Evolutionary conservation across 2,329 filamentous ascomycete species (phyloP), one percentile per base, ranked within the genome.

Genomic region (Cucurbitaria berberidis): DNA sequence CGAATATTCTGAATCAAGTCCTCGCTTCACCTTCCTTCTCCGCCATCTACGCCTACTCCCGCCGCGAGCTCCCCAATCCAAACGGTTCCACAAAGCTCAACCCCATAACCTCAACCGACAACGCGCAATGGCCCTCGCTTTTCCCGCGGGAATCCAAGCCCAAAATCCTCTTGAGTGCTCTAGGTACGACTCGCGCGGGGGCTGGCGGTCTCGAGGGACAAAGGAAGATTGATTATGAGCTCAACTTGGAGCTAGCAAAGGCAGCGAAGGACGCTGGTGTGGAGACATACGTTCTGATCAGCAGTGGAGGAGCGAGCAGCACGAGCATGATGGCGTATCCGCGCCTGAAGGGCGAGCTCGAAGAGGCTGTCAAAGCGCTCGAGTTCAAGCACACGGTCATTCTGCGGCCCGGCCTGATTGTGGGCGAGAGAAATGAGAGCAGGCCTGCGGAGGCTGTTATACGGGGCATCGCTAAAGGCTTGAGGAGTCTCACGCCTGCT

Each of bases 291-390:
- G 89, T 97, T 19, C 86, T 96, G 59, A 82, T 96, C 50, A 92
- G 89, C 0, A 81, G 82, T 19, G 77, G 66, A 1, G 78, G 74
- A 45, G 80, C 78, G n/a, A 84, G 71, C 77, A 80, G 67, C 76
- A 82, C 36, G 1, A 51, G 49, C n/a, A 56, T 87, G 1, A 70
- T 88, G 5, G 73, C 79, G 0, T 90, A 89, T 55, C 22, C 75
- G 1, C 80, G 80, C 74, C 95, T 97, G 90, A 97, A 97, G 81
- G 86, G 85, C 21, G 90, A 95, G 64, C 85, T 96, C 35, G 93
- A 98, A 74, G 89, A 96, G 29, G 80, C 86, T 15, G 83, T 96
- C 54, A 84, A 85, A 71, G 84, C 77, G 36, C 76, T 93, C 3
- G 87, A 79, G 4, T 96, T 96, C 69, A 89, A 93, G 44, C 86